These are phyloP conservation scores for Sordariomycetes sp. DNA, from an alignment of 2,329 filamentous ascomycete species.

Conservation along the genomic window DNA sequence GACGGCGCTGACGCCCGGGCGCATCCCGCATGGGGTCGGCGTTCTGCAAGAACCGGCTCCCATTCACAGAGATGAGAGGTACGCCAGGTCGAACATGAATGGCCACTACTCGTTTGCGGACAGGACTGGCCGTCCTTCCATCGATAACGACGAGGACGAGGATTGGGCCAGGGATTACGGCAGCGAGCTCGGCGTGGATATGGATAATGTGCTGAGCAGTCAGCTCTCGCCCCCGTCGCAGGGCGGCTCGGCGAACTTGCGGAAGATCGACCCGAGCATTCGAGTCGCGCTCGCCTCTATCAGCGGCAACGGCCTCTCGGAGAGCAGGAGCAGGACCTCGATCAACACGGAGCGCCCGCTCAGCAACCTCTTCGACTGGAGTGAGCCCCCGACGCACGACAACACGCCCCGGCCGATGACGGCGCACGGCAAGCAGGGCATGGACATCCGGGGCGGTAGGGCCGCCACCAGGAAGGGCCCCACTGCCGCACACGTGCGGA, in stretches of 20 bases:
- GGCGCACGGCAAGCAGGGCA: conserved; percentile 62
- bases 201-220: conserved; percentile 38
- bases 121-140: conserved; percentile 34
- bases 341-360: conserved; percentile 32
- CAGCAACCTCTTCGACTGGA: conserved; percentile 70
- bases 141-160: conserved; percentile 51
- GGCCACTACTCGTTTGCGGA: conserved; percentile 13
- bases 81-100: conserved; percentile 15
- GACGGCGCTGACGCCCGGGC: conserved; percentile 35
- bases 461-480: conserved; percentile 52
- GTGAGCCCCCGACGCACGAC: conserved; percentile 50
- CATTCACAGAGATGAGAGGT: neutral
- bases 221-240: conserved; percentile 43
- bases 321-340: conserved; percentile 12
- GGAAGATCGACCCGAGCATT: conserved; percentile 36
- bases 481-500: conserved; percentile 59
- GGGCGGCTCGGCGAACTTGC: conserved; percentile 36
- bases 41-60: neutral
- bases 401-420: conserved; percentile 58
- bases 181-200: conserved; percentile 37
- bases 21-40: conserved; percentile 17
- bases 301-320: conserved; percentile 27
- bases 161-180: conserved; percentile 47
- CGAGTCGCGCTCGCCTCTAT: conserved; percentile 39
- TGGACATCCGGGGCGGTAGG: conserved; percentile 58